Percentiles rank a stretch among this genome's conserved stretches.
phyloP scores from a whole-genome alignment of 768 basidiomycete species.

The Serendipita sp. region DNA sequence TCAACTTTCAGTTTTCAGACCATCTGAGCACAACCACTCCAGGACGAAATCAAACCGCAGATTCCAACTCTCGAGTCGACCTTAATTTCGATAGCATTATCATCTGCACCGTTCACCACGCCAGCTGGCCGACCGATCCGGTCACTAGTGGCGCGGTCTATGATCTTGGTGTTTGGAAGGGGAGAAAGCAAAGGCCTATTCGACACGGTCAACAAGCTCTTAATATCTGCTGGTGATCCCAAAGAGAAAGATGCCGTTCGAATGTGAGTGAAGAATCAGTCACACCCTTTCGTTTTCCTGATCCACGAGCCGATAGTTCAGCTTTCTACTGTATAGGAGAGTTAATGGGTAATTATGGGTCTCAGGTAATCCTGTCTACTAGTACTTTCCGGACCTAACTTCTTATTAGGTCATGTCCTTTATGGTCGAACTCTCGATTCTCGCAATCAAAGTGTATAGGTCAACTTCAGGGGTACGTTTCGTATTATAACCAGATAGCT shows the following conservation, averaged over 20 bases:
- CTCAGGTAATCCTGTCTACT: constrained; percentile 42
- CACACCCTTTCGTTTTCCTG: not conserved
- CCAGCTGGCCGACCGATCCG: constrained; percentile 76
- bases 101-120: constrained; percentile 45
- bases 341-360: constrained; percentile 68
- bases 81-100: constrained; percentile 51
- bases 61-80: constrained; percentile 48
- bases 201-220: constrained; percentile 64
- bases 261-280: constrained; percentile 34
- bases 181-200: constrained; percentile 77
- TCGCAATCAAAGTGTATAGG: constrained; percentile 49
- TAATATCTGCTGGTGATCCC: constrained; percentile 58
- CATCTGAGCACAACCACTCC: not conserved
- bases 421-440: constrained; percentile 63
- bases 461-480: constrained; percentile 50
- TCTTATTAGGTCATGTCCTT: constrained; percentile 76
- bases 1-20: not conserved
- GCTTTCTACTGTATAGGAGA: constrained; percentile 80
- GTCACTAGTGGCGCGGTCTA: constrained; percentile 60
- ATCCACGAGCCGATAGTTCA: constrained; percentile 33
- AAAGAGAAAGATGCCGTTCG: constrained; percentile 56
- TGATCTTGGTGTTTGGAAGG: constrained; percentile 54
- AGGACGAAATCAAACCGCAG: constrained; percentile 52
- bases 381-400: not conserved
- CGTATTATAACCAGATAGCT: constrained; percentile 5